These are phyloP conservation scores for Plasmodium cynomolgi DNA, from an alignment of 169 alveolate species.

Conservation along the genomic window DNA sequence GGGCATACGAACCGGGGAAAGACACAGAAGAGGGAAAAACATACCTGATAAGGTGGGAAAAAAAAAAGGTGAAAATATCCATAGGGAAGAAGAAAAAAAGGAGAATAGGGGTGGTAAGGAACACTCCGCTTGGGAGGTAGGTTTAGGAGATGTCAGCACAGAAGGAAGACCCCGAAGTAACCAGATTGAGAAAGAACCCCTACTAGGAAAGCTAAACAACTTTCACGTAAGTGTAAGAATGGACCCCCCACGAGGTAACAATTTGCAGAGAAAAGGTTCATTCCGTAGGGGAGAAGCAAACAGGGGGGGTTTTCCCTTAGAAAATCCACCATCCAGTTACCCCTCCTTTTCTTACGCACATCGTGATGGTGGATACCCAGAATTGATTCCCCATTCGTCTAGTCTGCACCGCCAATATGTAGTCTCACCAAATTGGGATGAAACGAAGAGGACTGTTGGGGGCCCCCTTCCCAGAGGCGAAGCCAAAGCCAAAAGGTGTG, in stretches of 20 bases:
- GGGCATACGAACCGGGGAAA: neutral
- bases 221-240: neutral
- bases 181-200: neutral
- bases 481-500: neutral
- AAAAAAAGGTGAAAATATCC: neutral
- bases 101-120: neutral
- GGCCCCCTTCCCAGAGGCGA: neutral
- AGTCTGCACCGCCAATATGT: neutral
- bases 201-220: neutral
- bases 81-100: neutral
- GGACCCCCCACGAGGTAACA: neutral
- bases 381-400: neutral
- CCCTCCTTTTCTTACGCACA: neutral
- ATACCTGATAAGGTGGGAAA: neutral
- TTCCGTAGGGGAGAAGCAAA: neutral
- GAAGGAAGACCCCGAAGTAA: neutral
- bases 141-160: neutral
- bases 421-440: neutral
- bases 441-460: neutral
- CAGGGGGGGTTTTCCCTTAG: neutral
- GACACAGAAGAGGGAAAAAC: neutral
- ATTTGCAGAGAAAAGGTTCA: constrained; percentile 14
- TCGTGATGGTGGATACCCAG: neutral
- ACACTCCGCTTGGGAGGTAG: neutral
- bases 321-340: neutral